Evolutionary conservation across 441 rosid genomes (phyloP), one percentile per base, ranked within the genome.

Genomic region (Bocquillonia castaneifolia): DNA sequence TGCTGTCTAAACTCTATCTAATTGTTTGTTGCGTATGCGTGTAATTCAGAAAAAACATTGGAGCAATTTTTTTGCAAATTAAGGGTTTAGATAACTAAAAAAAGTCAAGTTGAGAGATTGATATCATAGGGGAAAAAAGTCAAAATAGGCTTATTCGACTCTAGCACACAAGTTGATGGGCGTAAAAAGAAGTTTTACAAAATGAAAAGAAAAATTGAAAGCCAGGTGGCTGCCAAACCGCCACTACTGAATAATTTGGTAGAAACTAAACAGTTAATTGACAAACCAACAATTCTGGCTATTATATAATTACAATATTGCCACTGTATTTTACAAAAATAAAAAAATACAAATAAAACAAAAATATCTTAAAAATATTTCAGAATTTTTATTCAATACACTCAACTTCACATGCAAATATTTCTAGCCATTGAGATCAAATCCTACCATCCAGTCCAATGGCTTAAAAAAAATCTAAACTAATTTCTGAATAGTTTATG

Each of bases 291-390:
- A 18, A 32, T 62, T 29, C 42, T 5, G 10, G 26, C 45, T 66
- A n/a, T 20, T 47, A 8, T 14, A 10, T 42, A 23, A 25, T 66
- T 66, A 66, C 69, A 4, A 26, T 26, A 17, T 54, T 66, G 61
- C 61, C 69, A 53, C 61, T 66, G 26, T 3, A 29, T 14, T 20
- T 37, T 32, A 22, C 12, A 13, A 26, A 0, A 4, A 26, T 28
- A 17, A 63, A 50, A 10, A 2, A 22, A 5, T n/a, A 31, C 17
- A 15, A 3, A 25, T 2, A 44, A 25, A 22, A 2, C 2, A 2
- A 3, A 13, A 22, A n/a, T 26, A 0, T 26, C 28, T 59, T 26
- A 13, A 10, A 39, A 14, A 25, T 22, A 60, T 25, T 39, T 23
- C 25, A 60, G 64, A 14, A 39, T 44, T 50, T 17, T 5, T 31